These are phyloP conservation scores for Spergularia azorica DNA, from an alignment of 179 eudicot species.

Conservation along the genomic window DNA sequence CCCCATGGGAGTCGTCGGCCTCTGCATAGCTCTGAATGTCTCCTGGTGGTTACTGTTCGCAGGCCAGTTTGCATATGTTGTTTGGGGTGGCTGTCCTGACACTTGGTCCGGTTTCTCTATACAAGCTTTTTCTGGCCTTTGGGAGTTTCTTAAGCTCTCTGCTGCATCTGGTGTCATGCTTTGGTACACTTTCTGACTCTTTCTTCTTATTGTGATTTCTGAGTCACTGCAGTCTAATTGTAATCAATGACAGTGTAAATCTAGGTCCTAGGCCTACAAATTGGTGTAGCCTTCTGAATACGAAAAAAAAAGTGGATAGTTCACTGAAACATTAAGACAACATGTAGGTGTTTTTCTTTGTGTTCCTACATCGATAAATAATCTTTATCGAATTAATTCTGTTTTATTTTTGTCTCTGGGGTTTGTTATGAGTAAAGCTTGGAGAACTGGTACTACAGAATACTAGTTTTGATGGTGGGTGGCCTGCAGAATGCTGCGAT, in stretches of 20 bases:
- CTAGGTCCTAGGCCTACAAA: too few relatives aligned
- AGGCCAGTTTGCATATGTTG: conserved; percentile 30
- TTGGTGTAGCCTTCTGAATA: too few relatives aligned
- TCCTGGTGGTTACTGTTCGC: conserved; percentile 36
- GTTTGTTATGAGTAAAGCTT: conserved; percentile 34
- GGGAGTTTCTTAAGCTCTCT: conserved; percentile 47
- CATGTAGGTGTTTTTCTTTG: not conserved
- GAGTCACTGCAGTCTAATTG: not conserved
- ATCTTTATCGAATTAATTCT: not conserved
- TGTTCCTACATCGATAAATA: not conserved
- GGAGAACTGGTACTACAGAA: conserved; percentile 73
- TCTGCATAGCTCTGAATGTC: conserved; percentile 30
- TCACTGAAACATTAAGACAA: too few relatives aligned
- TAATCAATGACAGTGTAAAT: too few relatives aligned
- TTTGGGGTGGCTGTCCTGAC: conserved; percentile 39
- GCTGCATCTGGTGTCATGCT: conserved; percentile 50
- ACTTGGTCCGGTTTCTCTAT: conserved; percentile 46
- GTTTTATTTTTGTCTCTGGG: not conserved
- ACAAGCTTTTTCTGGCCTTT: conserved; percentile 39
- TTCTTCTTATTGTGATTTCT: not conserved
- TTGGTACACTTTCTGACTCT: conserved; percentile 22
- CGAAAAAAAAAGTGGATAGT: too few relatives aligned
- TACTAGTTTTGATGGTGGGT: conserved; percentile 58
- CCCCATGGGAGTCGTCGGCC: conserved; percentile 33
- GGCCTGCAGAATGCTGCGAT: conserved; percentile 45